phyloP scores from a whole-genome alignment of 2,329 filamentous ascomycete species.

The Alternaria ethzedia region DNA sequence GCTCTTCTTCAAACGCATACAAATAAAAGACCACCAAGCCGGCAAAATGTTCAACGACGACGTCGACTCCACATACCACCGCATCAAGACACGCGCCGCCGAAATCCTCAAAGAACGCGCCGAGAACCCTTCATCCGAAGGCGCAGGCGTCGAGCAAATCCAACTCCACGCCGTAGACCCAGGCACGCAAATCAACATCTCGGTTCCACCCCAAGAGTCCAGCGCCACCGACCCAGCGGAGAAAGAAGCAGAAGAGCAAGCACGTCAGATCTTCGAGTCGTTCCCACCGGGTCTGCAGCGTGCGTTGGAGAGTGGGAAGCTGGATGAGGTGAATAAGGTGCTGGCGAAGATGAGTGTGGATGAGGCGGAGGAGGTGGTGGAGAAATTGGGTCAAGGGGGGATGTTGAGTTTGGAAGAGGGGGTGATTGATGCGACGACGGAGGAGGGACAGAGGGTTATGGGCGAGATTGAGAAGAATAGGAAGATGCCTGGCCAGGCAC shows the following conservation, averaged over 20 bases:
- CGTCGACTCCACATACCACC: constrained; percentile 83
- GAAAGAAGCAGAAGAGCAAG: constrained; percentile 63
- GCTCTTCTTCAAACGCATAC: constrained; percentile 96
- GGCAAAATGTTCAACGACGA: constrained; percentile 91
- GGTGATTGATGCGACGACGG: constrained; percentile 93
- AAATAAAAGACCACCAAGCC: constrained; percentile 86
- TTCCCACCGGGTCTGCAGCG: constrained; percentile 83
- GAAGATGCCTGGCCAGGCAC: constrained; percentile 50
- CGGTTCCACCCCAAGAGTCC: constrained; percentile 69
- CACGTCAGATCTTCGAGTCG: constrained; percentile 76
- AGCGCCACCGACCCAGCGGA: constrained; percentile 58
- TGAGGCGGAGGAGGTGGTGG: constrained; percentile 85
- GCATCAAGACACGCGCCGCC: constrained; percentile 76
- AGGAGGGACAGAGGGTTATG: constrained; percentile 78
- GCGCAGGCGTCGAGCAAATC: constrained; percentile 86
- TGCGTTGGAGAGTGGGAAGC: constrained; percentile 83
- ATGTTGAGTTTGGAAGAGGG: constrained; percentile 91
- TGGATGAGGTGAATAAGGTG: constrained; percentile 89
- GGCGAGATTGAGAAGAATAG: constrained; percentile 66
- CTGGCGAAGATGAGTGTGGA: constrained; percentile 87
- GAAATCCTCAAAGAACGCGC: constrained; percentile 71
- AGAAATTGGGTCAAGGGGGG: constrained; percentile 79
- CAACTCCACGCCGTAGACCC: constrained; percentile 96
- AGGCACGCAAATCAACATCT: constrained; percentile 83
- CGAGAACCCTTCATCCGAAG: constrained; percentile 55